Percentiles rank a stretch among this genome's conserved stretches.
These are phyloP conservation scores for Lactifluus subvellereus DNA, from an alignment of 768 basidiomycete genomes.

Conservation along the genomic window DNA sequence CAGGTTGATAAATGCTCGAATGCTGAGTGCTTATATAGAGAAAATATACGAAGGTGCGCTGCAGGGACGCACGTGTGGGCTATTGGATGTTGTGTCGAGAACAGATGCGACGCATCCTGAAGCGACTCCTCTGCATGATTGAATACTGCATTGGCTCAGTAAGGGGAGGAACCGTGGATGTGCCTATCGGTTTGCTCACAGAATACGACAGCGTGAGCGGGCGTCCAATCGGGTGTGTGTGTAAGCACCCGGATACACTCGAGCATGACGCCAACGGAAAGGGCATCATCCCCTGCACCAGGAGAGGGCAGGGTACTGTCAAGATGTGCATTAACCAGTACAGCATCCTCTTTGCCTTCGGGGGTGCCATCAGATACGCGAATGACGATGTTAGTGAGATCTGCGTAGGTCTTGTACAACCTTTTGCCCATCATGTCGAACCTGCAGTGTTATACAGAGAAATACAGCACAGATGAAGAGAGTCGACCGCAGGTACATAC, in stretches of 20 bases:
- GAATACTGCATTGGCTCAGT: conserved; percentile 54
- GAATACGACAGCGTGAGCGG: conserved; percentile 75
- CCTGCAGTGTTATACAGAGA: conserved; percentile 34
- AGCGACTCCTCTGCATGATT: conserved; percentile 93
- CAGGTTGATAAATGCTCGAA: conserved; percentile 83
- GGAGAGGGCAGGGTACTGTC: conserved; percentile 89
- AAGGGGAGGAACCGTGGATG: neutral
- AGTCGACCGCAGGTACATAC: conserved; percentile 39
- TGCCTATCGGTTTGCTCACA: conserved; percentile 41
- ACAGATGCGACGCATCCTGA: conserved; percentile 92
- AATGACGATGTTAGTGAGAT: conserved; percentile 84
- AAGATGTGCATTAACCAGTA: conserved; percentile 84
- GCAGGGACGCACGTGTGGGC: conserved; percentile 52
- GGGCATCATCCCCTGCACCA: conserved; percentile 83
- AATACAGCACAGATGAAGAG: neutral
- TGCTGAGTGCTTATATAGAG: conserved; percentile 36
- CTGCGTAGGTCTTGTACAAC: conserved; percentile 80
- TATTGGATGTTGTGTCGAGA: conserved; percentile 80
- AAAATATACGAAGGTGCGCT: neutral
- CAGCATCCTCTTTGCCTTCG: conserved; percentile 69
- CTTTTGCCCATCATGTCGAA: conserved; percentile 90
- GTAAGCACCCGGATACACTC: conserved; percentile 79
- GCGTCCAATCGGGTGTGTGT: conserved; percentile 60
- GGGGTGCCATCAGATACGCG: conserved; percentile 76
- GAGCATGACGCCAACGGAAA: conserved; percentile 87